Evolutionary conservation across 768 basidiomycete genomes (phyloP), one percentile per base, ranked within the genome.

Genomic region (Suillus alpinus): DNA sequence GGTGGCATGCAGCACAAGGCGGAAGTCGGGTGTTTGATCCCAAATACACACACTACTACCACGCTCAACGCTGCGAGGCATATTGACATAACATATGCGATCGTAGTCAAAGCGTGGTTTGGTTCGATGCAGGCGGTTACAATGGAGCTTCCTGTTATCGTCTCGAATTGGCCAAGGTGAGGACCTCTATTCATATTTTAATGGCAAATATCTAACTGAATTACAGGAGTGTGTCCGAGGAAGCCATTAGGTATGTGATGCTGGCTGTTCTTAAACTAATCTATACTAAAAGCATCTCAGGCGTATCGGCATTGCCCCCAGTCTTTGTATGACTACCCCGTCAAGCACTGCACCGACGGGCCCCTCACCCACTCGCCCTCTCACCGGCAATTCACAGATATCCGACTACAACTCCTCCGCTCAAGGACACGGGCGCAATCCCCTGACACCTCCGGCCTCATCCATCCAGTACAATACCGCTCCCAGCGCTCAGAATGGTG

Each of bases 141-240:
- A 20, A 83, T 92, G 79, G 89, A 92, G 32, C 75, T 94, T 31
- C 92, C 92, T 18, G 81, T 94, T 18, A 86, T 91, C 49, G 79
- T 94, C 39, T 92, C 92, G 5, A 93, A 93, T 66, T 94, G 92
- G 92, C 89, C 89, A 66, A 83, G 88, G 91, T 89, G 62, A 49
- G 86, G 75, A 16, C 7, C 49, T 37, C 32, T 23, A 26, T 58
- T 53, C 49, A 60, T 36, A n/a, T 53, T 63, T 31, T 9, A 64
- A 4, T 52, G 20, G 29, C 26, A 40, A 16, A 47, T 59, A 37
- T 59, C 59, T 20, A 63, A 58, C 26, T 23, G 60, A 16, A 58
- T 62, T 57, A n/a, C 62, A 92, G 92, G 67, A 77, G 77, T 47
- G 87, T 90, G 8, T 92, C 91, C 1, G 76, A 81, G 18, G 90